These are phyloP conservation scores for Chaetoscypha palmicola DNA, from an alignment of 2,329 filamentous ascomycete genomes.

Conservation along the genomic window DNA sequence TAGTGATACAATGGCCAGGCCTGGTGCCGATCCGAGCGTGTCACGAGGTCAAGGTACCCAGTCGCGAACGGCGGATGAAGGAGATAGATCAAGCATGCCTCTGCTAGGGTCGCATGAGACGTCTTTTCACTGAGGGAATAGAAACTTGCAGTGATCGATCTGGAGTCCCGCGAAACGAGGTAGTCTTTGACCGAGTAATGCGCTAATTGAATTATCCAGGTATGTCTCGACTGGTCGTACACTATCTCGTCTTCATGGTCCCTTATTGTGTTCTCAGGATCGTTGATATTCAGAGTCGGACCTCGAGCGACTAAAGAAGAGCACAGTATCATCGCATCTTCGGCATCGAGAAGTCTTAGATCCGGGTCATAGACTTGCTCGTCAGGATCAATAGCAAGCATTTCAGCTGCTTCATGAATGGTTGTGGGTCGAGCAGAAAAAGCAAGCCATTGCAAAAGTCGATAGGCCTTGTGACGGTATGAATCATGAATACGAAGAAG, in stretches of 20 bases:
- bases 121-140: background rate
- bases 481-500: slow-evolving; percentile 19
- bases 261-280: background rate
- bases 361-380: background rate
- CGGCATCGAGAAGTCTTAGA: background rate
- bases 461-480: slow-evolving; percentile 11
- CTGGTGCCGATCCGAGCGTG: background rate
- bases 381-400: background rate
- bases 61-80: background rate
- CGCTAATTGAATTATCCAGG: background rate
- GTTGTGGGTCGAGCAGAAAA: background rate
- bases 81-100: slow-evolving; percentile 1
- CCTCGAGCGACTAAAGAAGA: background rate
- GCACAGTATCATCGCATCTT: background rate
- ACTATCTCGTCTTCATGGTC: background rate
- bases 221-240: background rate
- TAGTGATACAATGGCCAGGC: slow-evolving; percentile 2
- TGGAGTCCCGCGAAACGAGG: background rate
- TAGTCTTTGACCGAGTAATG: slow-evolving; percentile 3
- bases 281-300: too few species aligned
- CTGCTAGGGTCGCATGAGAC: background rate
- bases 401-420: background rate
- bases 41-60: background rate
- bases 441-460: background rate
- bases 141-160: background rate